Base-by-base conservation (phyloP, 2,329 filamentous ascomycete species). In the Pseudocercospora pini-densiflorae region DNA sequence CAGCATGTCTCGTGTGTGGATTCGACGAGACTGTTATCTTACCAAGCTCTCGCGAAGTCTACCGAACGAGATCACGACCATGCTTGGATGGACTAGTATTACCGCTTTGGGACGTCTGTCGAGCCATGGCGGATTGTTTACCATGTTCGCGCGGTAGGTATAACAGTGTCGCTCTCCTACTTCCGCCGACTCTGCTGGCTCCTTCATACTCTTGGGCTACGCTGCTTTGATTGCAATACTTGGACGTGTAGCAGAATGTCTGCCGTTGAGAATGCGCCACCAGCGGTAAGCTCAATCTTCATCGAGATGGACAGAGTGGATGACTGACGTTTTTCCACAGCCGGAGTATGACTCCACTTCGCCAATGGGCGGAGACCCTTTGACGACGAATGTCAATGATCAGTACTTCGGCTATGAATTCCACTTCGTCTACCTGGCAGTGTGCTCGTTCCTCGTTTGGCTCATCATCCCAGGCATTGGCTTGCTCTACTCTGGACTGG, bases 381-480 rank as follows among this genome's bases (percentile, higher is more conserved):
- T 47, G 45, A 47, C 45, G 6, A 47, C 45, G n/a, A 47, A 89
- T 73, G 83, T 87, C 69, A 87, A 90, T 73, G 83, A 70, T 77
- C 86, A 87, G 72, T 90, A 87, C 74, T 77, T 76, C 27, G 87
- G 87, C 10, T 79, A 84, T 61, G 87, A 89, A 74, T 88, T 82
- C 77, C 84, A 90, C 72, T 89, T 89, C 75, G 82, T 83, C 45
- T 90, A 88, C 73, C 81, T 88, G 54, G 76, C 87, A 62, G 80
- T 88, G 70, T 88, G 87, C 75, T 81, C 79, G 10, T 88, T 86
- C 75, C 81, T 90, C 60, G 88, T 90, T 61, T 90, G 86, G 84
- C 77, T 90, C 59, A 90, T 90, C 74, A 88, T 90, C 63, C 88
- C 88, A 0, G 88, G 88, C 27, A 87, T 90, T 69, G 88, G 88